Conservation (phyloP, 2,329 filamentous ascomycete species). For the Xylariaceae sp. region DNA sequence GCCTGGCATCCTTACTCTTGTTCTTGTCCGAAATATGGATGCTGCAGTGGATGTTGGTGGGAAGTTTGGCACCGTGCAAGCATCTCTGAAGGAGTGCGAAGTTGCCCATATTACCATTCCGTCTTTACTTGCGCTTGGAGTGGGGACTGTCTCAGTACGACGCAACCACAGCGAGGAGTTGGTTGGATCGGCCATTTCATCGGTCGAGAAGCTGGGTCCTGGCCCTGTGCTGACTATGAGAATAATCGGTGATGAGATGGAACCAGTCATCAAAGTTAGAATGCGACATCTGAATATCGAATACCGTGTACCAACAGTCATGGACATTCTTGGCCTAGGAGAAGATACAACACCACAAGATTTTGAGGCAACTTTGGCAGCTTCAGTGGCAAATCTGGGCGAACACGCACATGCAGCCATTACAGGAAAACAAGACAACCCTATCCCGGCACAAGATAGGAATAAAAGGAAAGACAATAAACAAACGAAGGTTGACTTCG, state of each 20-base stretch:
- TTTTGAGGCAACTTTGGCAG: conserved; percentile 73
- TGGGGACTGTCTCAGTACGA: conserved; percentile 63
- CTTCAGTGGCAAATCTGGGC: conserved; percentile 77
- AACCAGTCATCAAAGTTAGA: conserved; percentile 86
- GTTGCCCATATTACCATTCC: conserved; percentile 83
- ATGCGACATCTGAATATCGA: conserved; percentile 84
- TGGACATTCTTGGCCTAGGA: conserved; percentile 74
- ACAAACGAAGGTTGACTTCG: conserved; percentile 71
- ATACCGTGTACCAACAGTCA: conserved; percentile 81
- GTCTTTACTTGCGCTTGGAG: conserved; percentile 75
- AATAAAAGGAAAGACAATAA: conserved; percentile 45
- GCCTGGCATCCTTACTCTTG: conserved; percentile 80
- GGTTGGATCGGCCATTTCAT: conserved; percentile 54
- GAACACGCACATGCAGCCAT: conserved; percentile 61
- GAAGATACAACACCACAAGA: conserved; percentile 71
- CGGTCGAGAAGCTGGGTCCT: conserved; percentile 32
- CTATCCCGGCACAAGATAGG: conserved; percentile 20
- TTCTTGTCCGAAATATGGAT: conserved; percentile 65
- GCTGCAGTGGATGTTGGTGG: conserved; percentile 66
- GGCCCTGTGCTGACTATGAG: conserved; percentile 76
- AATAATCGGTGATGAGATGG: conserved; percentile 91
- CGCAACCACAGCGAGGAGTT: conserved; percentile 74
- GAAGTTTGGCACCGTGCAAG: conserved; percentile 66
- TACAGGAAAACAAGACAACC: conserved; percentile 33
- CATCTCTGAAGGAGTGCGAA: conserved; percentile 66